A percentile compares a stretch with the other conserved stretches of the same genome.
These are phyloP conservation scores for Pseudotsuga menziesii DNA, from an alignment of 75 land plant species.

Conservation along the genomic window DNA sequence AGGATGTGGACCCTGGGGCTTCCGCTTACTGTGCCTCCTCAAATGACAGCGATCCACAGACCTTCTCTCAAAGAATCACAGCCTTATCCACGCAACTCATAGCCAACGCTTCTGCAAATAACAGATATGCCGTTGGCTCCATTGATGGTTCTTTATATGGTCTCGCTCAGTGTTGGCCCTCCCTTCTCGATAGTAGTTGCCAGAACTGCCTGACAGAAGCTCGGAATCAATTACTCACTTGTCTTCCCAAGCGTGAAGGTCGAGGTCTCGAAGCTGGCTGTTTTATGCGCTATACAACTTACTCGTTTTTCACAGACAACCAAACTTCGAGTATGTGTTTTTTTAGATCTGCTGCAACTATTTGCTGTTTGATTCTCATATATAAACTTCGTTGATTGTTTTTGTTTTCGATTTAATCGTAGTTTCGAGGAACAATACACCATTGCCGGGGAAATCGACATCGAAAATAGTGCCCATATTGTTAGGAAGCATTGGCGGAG, in stretches of 20 bases:
- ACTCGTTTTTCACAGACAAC: conserved; percentile 3
- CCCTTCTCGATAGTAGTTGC: conserved; percentile 11
- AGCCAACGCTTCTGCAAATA: conserved; percentile 11
- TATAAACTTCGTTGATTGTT: no score
- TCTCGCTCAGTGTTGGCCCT: conserved; percentile 32
- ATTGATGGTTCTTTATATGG: conserved; percentile 4
- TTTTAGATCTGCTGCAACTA: no score
- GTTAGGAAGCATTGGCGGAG: no score
- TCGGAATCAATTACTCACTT: conserved; percentile 1
- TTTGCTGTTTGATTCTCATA: no score
- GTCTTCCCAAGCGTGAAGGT: conserved; percentile 23
- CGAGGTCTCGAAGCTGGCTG: conserved; percentile 29
- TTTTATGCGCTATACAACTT: conserved; percentile 29
- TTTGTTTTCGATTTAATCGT: no score
- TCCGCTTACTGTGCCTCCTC: not conserved
- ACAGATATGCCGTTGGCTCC: conserved; percentile 15
- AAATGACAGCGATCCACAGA: not conserved
- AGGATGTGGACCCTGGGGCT: conserved; percentile 2
- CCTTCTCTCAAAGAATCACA: not conserved
- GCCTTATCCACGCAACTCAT: conserved; percentile 6
- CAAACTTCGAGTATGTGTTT: no score
- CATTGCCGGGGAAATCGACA: no score
- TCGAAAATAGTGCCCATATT: no score
- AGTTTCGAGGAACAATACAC: no score
- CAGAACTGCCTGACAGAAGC: conserved; percentile 16